Evolutionary conservation across 345 rosid species (phyloP).

Genomic region (Eutrema heterophyllum): DNA sequence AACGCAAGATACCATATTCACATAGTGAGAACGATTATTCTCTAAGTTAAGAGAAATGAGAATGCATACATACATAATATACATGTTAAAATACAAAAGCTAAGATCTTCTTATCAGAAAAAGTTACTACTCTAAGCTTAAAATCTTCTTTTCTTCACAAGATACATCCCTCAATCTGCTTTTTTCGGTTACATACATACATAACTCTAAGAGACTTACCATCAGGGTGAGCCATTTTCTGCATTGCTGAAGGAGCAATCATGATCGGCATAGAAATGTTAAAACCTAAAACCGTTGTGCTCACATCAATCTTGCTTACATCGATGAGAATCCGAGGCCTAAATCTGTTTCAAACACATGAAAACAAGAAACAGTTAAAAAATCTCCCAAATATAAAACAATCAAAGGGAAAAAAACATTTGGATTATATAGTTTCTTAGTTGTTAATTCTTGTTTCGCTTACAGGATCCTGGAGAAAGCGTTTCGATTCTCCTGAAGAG

Average conservation of each 20-base stretch:
- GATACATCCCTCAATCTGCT: background rate
- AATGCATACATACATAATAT: background rate
- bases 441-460: background rate
- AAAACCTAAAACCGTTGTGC: conserved; percentile 74
- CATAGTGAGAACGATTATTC: background rate
- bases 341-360: conserved; percentile 43
- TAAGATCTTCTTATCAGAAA: background rate
- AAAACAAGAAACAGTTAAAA: background rate
- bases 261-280: conserved; percentile 93
- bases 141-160: background rate
- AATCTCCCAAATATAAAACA: background rate
- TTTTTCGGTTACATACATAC: background rate
- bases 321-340: conserved; percentile 89
- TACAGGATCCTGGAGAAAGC: conserved; percentile 90
- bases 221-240: conserved; percentile 97
- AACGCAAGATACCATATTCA: background rate
- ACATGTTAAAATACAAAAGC: background rate
- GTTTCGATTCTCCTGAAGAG: conserved; percentile 70
- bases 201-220: conserved; percentile 22
- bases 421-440: too few relatives aligned
- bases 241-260: conserved; percentile 98
- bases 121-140: background rate
- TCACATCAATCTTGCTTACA: conserved; percentile 77
- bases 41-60: background rate
- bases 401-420: background rate